Conservation (phyloP, 2,329 filamentous ascomycete species). For the Xylaria sp. region DNA sequence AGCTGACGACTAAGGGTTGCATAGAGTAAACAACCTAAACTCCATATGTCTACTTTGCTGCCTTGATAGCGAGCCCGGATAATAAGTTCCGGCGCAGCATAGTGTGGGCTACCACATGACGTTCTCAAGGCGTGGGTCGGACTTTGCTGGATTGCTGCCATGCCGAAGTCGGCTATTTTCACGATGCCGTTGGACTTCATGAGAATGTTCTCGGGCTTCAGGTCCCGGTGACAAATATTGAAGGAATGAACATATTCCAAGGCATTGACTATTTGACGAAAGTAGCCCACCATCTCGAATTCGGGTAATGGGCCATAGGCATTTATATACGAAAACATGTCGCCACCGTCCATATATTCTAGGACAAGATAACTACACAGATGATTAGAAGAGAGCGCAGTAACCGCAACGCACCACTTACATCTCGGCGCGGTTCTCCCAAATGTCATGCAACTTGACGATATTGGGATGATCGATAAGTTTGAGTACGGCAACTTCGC, state of each 20-base stretch:
- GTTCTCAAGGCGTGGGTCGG: constrained; percentile 82
- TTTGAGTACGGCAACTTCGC: constrained; percentile 97
- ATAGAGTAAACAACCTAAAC: constrained; percentile 88
- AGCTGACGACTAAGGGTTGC: constrained; percentile 85
- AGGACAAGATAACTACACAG: constrained; percentile 86
- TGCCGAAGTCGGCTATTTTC: constrained; percentile 97
- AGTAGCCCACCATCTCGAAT: constrained; percentile 83
- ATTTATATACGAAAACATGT: constrained; percentile 89
- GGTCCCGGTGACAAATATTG: constrained; percentile 93
- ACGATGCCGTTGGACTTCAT: constrained; percentile 80
- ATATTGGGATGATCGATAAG: constrained; percentile 95
- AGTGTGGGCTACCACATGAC: constrained; percentile 95
- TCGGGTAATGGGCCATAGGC: constrained; percentile 78
- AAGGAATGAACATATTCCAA: constrained; percentile 93
- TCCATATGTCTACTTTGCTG: constrained; percentile 93
- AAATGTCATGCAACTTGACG: constrained; percentile 94
- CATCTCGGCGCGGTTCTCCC: constrained; percentile 97
- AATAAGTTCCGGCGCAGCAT: constrained; percentile 93
- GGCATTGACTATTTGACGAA: constrained; percentile 92
- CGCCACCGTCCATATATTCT: constrained; percentile 83
- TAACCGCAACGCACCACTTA: constrained; percentile 60
- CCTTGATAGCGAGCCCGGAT: constrained; percentile 76
- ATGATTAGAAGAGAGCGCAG: constrained; percentile 42
- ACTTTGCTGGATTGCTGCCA: constrained; percentile 91
- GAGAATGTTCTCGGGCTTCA: constrained; percentile 97